These are phyloP conservation scores for Pulicaria dysenterica DNA, from an alignment of 129 eudicot genomes.

Conservation along the genomic window DNA sequence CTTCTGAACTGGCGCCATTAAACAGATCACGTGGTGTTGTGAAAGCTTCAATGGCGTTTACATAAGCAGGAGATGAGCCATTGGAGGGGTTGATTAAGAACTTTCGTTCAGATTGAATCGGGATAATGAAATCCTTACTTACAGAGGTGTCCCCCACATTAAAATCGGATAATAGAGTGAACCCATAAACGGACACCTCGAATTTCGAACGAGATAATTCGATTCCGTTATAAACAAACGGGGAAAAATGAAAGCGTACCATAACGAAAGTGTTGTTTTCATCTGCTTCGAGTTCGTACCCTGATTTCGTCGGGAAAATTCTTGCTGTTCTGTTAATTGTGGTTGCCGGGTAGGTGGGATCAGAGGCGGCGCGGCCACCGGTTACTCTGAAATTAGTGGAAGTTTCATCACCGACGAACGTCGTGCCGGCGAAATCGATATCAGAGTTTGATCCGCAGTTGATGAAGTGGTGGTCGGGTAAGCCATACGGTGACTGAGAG, in stretches of 20 bases:
- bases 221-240: constrained; percentile 26
- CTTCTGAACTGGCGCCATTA: not conserved
- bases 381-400: constrained; percentile 28
- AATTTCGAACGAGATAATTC: constrained; percentile 38
- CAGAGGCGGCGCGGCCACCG: constrained; percentile 12
- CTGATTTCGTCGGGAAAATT: constrained; percentile 39
- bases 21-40: constrained; percentile 34
- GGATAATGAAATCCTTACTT: constrained; percentile 46
- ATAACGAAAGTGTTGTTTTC: constrained; percentile 48
- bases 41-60: constrained; percentile 63
- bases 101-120: constrained; percentile 8
- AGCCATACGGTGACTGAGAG: constrained; percentile 16
- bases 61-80: constrained; percentile 43
- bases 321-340: constrained; percentile 53
- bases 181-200: constrained; percentile 45
- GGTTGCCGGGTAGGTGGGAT: constrained; percentile 6
- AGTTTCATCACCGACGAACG: constrained; percentile 47
- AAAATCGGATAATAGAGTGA: constrained; percentile 44
- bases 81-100: constrained; percentile 34
- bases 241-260: constrained; percentile 66
- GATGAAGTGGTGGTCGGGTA: constrained; percentile 59
- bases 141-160: constrained; percentile 7
- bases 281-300: constrained; percentile 38
- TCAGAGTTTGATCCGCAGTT: constrained; percentile 62
- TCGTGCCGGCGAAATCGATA: constrained; percentile 21